Percentiles rank a stretch among this genome's conserved stretches.
Evolutionary conservation across 1,284 basidiomycete species (phyloP).

Genomic region (Taiwanofungus camphoratus): DNA sequence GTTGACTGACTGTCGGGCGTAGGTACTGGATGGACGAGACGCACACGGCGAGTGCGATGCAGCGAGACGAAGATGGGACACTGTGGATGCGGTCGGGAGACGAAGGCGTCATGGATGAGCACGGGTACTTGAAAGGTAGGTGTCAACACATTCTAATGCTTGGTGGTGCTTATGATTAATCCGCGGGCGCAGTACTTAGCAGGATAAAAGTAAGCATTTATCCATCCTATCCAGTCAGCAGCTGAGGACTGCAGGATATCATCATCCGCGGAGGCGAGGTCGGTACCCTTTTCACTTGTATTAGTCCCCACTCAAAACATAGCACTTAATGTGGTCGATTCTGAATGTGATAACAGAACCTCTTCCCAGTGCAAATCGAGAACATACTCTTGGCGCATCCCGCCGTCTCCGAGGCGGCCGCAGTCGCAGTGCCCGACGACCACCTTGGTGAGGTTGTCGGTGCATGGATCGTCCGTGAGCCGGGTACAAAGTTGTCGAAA

Average conservation of each 20-base stretch:
- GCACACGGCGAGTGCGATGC: constrained; percentile 63
- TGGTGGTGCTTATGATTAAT: too few relatives aligned
- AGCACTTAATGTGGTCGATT: too few relatives aligned
- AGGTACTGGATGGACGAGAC: constrained; percentile 78
- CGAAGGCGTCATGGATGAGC: constrained; percentile 75
- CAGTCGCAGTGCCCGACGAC: constrained; percentile 66
- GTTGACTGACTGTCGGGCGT: background rate
- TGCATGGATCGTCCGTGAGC: constrained; percentile 58
- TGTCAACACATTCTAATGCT: constrained; percentile 6
- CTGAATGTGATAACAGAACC: too few relatives aligned
- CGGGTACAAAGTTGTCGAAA: constrained; percentile 37
- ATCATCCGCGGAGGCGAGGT: constrained; percentile 88
- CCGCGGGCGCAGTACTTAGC: constrained; percentile 56
- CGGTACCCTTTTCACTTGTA: constrained; percentile 1
- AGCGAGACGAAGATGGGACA: constrained; percentile 46
- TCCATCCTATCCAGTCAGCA: background rate
- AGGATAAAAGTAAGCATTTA: constrained; percentile 55
- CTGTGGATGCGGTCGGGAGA: constrained; percentile 87
- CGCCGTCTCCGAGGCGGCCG: constrained; percentile 68
- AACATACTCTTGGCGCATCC: constrained; percentile 63
- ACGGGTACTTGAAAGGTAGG: constrained; percentile 73
- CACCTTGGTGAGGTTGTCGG: constrained; percentile 77
- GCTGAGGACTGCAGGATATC: constrained; percentile 49
- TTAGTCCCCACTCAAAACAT: background rate
- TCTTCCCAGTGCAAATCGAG: constrained; percentile 85